Evolutionary conservation across 345 rosid species (phyloP).

Genomic region (Abelmoschus esculentus): DNA sequence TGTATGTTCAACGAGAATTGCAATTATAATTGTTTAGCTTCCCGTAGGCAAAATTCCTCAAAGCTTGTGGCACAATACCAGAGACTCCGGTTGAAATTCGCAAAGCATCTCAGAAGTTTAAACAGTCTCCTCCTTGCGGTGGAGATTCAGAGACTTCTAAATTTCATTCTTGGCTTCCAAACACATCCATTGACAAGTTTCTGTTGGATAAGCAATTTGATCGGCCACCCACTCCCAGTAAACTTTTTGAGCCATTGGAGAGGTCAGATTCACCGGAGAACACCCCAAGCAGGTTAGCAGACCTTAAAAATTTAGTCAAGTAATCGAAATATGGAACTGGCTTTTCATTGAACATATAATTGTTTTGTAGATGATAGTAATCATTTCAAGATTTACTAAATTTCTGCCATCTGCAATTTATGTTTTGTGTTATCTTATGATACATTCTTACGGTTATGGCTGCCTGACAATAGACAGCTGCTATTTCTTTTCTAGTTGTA

Average conservation of each 20-base stretch:
- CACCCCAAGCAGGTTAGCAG: constrained; percentile 54
- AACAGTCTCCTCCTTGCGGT: constrained; percentile 29
- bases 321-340: background rate
- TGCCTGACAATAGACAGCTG: background rate
- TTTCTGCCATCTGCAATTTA: background rate
- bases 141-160: constrained; percentile 34
- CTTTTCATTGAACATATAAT: background rate
- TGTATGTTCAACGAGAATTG: background rate
- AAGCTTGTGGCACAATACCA: constrained; percentile 52
- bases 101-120: constrained; percentile 34
- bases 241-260: constrained; percentile 31
- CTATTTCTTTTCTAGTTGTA: constrained; percentile 34
- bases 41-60: constrained; percentile 62
- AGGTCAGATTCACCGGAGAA: constrained; percentile 43
- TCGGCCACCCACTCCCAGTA: constrained; percentile 33
- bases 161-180: constrained; percentile 65
- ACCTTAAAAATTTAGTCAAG: background rate
- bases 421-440: background rate
- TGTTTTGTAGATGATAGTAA: background rate
- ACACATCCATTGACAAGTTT: constrained; percentile 32
- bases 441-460: background rate
- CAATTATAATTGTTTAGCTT: background rate
- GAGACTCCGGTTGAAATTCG: constrained; percentile 65
- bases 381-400: background rate
- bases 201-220: constrained; percentile 29